phyloP scores from a whole-genome alignment of 2,329 filamentous ascomycete genomes.

The Botryosphaeria dothidea region DNA sequence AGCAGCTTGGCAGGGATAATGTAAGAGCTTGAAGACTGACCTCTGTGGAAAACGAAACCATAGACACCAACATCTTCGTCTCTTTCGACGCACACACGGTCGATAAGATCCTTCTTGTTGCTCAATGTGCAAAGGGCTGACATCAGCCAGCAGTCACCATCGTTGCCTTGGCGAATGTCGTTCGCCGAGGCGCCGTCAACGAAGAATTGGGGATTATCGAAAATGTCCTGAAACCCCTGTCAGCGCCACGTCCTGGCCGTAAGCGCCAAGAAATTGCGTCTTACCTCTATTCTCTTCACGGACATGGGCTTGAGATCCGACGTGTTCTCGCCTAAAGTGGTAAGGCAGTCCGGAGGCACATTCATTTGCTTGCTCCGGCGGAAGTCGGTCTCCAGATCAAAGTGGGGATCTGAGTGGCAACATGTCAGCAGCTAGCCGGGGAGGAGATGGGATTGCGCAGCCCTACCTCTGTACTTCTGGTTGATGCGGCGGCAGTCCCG shows the following conservation, averaged over 20 bases:
- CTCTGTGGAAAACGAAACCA: conserved; percentile 78
- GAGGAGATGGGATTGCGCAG: background rate
- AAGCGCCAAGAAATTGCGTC: background rate
- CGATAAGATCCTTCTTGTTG: conserved; percentile 69
- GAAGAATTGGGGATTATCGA: conserved; percentile 73
- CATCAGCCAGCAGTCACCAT: conserved; percentile 86
- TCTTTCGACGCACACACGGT: conserved; percentile 70
- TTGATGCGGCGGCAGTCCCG: conserved; percentile 72
- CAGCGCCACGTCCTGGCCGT: background rate
- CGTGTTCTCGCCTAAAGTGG: conserved; percentile 39
- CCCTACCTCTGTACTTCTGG: conserved; percentile 68
- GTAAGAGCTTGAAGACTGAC: conserved; percentile 28
- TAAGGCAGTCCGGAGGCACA: conserved; percentile 49
- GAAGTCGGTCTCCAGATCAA: conserved; percentile 76
- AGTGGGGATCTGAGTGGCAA: conserved; percentile 62
- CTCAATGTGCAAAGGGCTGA: conserved; percentile 75
- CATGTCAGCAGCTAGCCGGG: background rate
- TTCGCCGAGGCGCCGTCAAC: conserved; percentile 74
- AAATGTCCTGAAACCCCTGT: conserved; percentile 68
- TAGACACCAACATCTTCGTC: conserved; percentile 77
- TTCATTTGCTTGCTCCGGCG: conserved; percentile 42
- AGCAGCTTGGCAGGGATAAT: conserved; percentile 1
- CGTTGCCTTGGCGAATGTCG: conserved; percentile 74
- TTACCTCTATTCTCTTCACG: conserved; percentile 68
- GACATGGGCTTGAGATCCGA: conserved; percentile 62